Percentiles rank a stretch among this genome's conserved stretches.
Conservation (phyloP, 495 filamentous ascomycete genomes). For the Lindgomyces ingoldianus region DNA sequence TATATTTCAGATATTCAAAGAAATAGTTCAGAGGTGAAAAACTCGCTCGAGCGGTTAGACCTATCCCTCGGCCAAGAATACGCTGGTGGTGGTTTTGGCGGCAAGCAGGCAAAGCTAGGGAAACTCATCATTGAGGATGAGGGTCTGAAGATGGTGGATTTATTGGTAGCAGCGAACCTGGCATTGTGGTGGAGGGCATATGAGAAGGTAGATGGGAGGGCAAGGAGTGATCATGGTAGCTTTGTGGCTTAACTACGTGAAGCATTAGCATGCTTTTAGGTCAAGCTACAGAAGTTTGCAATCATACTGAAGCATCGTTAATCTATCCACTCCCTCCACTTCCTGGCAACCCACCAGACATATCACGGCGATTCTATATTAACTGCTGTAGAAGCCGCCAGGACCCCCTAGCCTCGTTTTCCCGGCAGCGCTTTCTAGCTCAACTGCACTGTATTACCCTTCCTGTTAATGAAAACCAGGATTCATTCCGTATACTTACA, state of each 20-base stretch:
- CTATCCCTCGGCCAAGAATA: slow-evolving; percentile 73
- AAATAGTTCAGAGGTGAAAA: slow-evolving; percentile 14
- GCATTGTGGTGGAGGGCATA: slow-evolving; percentile 91
- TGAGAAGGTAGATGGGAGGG: slow-evolving; percentile 53
- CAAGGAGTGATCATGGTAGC: background rate
- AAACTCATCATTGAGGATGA: slow-evolving; percentile 90
- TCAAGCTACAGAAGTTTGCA: too few species aligned
- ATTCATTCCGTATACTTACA: background rate
- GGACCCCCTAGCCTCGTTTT: too few species aligned
- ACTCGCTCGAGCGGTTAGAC: slow-evolving; percentile 56
- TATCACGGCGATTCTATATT: too few species aligned
- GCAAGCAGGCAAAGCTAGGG: slow-evolving; percentile 86
- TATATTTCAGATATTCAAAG: slow-evolving; percentile 28
- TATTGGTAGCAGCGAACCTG: slow-evolving; percentile 88
- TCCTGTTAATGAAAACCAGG: background rate
- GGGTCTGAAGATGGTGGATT: slow-evolving; percentile 91
- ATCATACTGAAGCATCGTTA: too few species aligned
- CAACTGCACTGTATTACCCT: background rate
- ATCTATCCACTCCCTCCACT: too few species aligned
- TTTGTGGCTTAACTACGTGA: background rate
- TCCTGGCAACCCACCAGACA: too few species aligned
- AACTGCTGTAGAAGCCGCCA: too few species aligned
- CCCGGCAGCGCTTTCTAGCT: background rate
- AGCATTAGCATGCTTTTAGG: too few species aligned
- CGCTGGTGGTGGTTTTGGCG: slow-evolving; percentile 78